Evolutionary conservation across 2,329 filamentous ascomycete species (phyloP).

Genomic region (Dactylellina haptotyla): DNA sequence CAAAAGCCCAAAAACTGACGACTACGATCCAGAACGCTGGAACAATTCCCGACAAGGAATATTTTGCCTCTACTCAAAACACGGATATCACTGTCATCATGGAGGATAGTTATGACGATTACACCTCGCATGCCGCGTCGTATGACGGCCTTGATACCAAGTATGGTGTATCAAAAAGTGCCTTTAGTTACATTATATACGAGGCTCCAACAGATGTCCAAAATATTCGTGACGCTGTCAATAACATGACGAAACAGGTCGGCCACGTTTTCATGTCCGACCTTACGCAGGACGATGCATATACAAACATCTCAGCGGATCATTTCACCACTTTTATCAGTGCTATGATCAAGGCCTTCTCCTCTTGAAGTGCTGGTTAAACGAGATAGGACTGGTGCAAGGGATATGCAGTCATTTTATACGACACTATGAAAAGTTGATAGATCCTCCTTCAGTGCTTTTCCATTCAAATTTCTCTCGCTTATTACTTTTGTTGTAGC

Average conservation of each 20-base stretch:
- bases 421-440: no score
- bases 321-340: constrained; percentile 22
- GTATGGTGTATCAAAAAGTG: constrained; percentile 27
- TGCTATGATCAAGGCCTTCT: constrained; percentile 45
- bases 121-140: background rate
- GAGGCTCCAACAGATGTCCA: constrained; percentile 26
- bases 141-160: constrained; percentile 24
- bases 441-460: no score
- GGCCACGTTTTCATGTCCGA: constrained; percentile 44
- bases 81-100: constrained; percentile 42
- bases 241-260: constrained; percentile 36
- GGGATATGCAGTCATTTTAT: no score
- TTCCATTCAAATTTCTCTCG: no score
- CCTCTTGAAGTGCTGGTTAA: background rate
- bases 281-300: constrained; percentile 14
- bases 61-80: constrained; percentile 23
- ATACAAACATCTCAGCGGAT: constrained; percentile 15
- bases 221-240: constrained; percentile 12
- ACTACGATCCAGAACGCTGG: constrained; percentile 42
- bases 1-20: constrained; percentile 22
- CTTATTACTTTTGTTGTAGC: no score
- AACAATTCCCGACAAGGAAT: constrained; percentile 31
- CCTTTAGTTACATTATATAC: constrained; percentile 41
- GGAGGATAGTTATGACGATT: constrained; percentile 32
- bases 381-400: no score